These are phyloP conservation scores for Moringa oleifera DNA, from an alignment of 345 rosid species.

Conservation along the genomic window DNA sequence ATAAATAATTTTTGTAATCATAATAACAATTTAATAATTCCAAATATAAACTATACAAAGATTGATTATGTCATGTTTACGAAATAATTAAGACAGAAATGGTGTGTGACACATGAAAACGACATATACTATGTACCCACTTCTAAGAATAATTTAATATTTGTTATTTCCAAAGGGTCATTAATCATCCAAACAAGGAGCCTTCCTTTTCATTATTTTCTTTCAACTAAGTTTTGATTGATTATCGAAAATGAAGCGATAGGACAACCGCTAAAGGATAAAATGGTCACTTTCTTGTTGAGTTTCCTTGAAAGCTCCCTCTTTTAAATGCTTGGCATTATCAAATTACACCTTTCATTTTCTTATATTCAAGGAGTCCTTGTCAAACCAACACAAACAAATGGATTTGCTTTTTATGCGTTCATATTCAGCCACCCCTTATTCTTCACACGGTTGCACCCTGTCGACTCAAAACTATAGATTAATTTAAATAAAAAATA, in stretches of 20 bases:
- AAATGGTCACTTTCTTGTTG: slow-evolving; percentile 15
- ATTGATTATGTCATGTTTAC: neutral
- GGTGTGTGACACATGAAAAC: slow-evolving; percentile 12
- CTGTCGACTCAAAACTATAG: too few relatives aligned
- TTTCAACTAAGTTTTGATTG: neutral
- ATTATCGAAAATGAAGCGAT: slow-evolving; percentile 1
- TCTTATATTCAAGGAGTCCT: too few relatives aligned
- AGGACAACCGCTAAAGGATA: neutral
- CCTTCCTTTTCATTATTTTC: neutral
- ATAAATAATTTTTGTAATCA: too few relatives aligned
- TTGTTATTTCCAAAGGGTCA: neutral
- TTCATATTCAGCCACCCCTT: too few relatives aligned
- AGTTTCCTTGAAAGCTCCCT: slow-evolving; percentile 22
- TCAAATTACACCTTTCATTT: slow-evolving; percentile 9
- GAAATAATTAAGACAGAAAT: slow-evolving; percentile 2
- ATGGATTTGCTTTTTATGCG: too few relatives aligned
- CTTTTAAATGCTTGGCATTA: slow-evolving; percentile 15
- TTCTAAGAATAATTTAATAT: neutral
- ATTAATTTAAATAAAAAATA: too few relatives aligned
- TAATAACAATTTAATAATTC: too few relatives aligned
- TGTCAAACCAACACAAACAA: too few relatives aligned
- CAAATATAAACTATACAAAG: too few relatives aligned
- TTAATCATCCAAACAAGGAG: neutral
- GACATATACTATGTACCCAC: slow-evolving; percentile 2
- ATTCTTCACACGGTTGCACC: too few relatives aligned